Conservation (phyloP, 2,329 filamentous ascomycete species). For the Mariannaea elegans region DNA sequence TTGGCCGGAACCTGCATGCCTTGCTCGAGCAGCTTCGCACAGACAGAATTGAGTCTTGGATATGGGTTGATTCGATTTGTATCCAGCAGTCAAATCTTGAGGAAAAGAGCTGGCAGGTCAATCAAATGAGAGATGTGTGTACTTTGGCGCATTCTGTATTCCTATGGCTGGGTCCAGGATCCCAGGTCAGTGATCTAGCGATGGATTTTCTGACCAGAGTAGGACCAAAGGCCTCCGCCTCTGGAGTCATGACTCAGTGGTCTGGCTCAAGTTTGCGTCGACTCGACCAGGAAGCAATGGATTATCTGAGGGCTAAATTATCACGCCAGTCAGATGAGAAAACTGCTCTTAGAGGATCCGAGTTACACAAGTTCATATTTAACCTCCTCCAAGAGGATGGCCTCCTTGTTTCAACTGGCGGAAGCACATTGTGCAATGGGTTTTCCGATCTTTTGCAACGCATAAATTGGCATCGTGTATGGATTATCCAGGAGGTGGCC, state of each 20-base stretch:
- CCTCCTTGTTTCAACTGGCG: neutral
- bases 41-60: slow-evolving; percentile 13
- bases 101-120: slow-evolving; percentile 31
- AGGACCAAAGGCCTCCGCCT: slow-evolving; percentile 3
- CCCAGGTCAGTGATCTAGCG: neutral
- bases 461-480: slow-evolving; percentile 9
- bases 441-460: neutral
- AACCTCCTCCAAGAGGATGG: neutral
- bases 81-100: slow-evolving; percentile 26
- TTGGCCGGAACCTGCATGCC: slow-evolving; percentile 21
- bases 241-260: neutral
- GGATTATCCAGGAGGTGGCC: slow-evolving; percentile 8
- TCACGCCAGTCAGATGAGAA: neutral
- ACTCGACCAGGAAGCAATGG: neutral
- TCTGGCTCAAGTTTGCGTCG: neutral
- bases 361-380: neutral
- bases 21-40: slow-evolving; percentile 21
- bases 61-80: slow-evolving; percentile 37
- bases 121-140: slow-evolving; percentile 31
- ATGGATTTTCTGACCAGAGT: slow-evolving; percentile 15
- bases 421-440: neutral
- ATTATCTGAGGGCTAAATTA: neutral
- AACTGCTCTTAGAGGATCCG: neutral
- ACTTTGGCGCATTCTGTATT: slow-evolving; percentile 17
- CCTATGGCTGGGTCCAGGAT: slow-evolving; percentile 29